phyloP scores from a whole-genome alignment of 1,284 basidiomycete species.

The Vanrija sp. region DNA sequence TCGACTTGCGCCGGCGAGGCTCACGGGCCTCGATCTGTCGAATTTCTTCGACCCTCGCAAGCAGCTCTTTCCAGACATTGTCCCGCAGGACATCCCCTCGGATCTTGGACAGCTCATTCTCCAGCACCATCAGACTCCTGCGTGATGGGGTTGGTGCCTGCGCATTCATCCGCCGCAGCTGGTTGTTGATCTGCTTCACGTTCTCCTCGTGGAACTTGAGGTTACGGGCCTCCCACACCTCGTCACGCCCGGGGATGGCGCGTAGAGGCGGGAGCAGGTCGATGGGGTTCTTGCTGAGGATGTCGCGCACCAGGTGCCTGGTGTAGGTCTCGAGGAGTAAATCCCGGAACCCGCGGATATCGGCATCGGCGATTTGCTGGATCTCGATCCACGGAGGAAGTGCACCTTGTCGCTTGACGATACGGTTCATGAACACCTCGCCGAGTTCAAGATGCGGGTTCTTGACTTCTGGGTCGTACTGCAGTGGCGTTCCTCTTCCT shows the following conservation, averaged over 20 bases:
- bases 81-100: constrained; percentile 53
- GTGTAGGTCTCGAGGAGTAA: constrained; percentile 52
- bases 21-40: neutral
- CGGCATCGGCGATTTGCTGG: constrained; percentile 62
- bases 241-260: constrained; percentile 59
- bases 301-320: constrained; percentile 60
- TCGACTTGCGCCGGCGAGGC: neutral
- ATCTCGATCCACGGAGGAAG: constrained; percentile 89
- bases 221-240: constrained; percentile 70
- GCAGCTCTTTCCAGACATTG: constrained; percentile 36
- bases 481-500: constrained; percentile 69
- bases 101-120: constrained; percentile 58
- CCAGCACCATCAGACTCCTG: constrained; percentile 57
- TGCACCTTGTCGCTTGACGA: constrained; percentile 76
- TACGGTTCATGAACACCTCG: constrained; percentile 80
- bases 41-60: constrained; percentile 9
- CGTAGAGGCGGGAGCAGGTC: constrained; percentile 46
- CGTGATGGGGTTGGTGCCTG: constrained; percentile 71
- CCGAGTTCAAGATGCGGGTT: constrained; percentile 68
- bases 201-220: constrained; percentile 65
- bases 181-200: constrained; percentile 65
- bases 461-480: constrained; percentile 59
- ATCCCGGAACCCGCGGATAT: constrained; percentile 61
- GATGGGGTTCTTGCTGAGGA: constrained; percentile 52
- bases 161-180: constrained; percentile 73